These are phyloP conservation scores for Aegilops bicornis DNA, from an alignment of 176 grass and related monocot species.

Conservation along the genomic window DNA sequence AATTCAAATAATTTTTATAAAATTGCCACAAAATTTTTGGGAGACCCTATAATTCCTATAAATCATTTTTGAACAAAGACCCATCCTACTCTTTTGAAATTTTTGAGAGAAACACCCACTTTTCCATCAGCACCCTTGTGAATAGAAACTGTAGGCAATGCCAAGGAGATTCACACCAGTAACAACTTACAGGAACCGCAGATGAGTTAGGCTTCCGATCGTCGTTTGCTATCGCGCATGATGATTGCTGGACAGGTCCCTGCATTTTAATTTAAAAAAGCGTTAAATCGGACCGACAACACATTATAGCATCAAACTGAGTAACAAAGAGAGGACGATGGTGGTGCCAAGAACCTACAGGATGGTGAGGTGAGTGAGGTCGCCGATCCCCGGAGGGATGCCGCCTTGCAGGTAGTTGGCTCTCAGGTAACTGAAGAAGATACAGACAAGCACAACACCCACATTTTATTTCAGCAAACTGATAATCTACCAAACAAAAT, in stretches of 20 bases:
- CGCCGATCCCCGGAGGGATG: constrained; percentile 80
- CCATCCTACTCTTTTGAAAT: too few relatives aligned
- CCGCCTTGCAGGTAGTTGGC: constrained; percentile 97
- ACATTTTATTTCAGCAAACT: not conserved
- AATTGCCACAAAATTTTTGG: too few relatives aligned
- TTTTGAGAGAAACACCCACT: too few relatives aligned
- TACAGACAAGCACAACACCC: not conserved
- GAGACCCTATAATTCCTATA: too few relatives aligned
- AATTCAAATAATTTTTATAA: too few relatives aligned
- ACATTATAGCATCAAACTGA: not conserved
- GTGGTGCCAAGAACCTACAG: constrained; percentile 45
- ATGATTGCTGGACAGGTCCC: constrained; percentile 90
- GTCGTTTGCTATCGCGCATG: constrained; percentile 70
- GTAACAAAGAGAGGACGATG: not conserved
- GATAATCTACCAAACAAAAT: not conserved
- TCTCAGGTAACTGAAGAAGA: constrained; percentile 69
- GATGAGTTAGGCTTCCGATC: constrained; percentile 59
- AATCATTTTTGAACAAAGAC: too few relatives aligned
- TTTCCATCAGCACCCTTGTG: not conserved
- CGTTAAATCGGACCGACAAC: not conserved
- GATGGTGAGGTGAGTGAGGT: constrained; percentile 76
- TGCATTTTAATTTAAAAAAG: constrained; percentile 3
- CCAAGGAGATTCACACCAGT: not conserved
- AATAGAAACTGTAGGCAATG: not conserved
- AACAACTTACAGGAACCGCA: constrained; percentile 73